Evolutionary conservation across 805 yeast genomes (phyloP).

Genomic region (Myxozyma melibiosi): DNA sequence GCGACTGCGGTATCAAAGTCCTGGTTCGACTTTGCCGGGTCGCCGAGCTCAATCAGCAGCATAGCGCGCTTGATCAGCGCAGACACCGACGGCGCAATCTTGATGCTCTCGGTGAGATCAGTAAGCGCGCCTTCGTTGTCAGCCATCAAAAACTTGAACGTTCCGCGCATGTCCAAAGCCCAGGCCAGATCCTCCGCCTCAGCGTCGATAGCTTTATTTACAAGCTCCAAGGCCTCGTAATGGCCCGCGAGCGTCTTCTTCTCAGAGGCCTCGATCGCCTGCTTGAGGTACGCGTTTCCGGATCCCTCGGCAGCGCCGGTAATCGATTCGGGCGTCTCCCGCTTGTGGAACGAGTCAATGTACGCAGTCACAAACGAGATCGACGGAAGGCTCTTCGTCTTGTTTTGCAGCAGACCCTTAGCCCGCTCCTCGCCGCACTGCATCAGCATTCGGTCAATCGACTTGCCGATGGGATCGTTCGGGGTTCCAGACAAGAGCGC

Average conservation of each 20-base stretch:
- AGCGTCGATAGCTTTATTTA: constrained; percentile 40
- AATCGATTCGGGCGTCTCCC: constrained; percentile 53
- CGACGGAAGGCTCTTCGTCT: constrained; percentile 68
- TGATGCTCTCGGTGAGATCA: constrained; percentile 66
- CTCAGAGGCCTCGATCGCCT: constrained; percentile 37
- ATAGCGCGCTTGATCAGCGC: constrained; percentile 81
- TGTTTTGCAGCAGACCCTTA: constrained; percentile 57
- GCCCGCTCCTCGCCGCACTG: constrained; percentile 76
- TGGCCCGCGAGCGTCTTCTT: constrained; percentile 59
- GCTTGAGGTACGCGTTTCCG: constrained; percentile 52
- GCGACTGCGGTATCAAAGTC: constrained; percentile 74
- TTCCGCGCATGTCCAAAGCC: constrained; percentile 82
- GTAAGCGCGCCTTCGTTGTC: constrained; percentile 66
- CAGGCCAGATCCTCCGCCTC: constrained; percentile 52
- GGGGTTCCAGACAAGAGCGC: constrained; percentile 82
- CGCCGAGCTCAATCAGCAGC: constrained; percentile 77
- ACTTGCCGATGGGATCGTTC: constrained; percentile 73
- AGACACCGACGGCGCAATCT: constrained; percentile 68
- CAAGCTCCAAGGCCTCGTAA: constrained; percentile 59
- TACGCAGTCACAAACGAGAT: constrained; percentile 82
- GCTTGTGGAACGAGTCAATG: constrained; percentile 77
- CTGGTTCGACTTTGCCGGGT: constrained; percentile 57
- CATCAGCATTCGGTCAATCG: constrained; percentile 84
- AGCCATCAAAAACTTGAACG: constrained; percentile 78
- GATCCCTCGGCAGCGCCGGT: constrained; percentile 55